These are phyloP conservation scores for Lenzites betulinus DNA, from an alignment of 768 basidiomycete genomes.

Conservation along the genomic window DNA sequence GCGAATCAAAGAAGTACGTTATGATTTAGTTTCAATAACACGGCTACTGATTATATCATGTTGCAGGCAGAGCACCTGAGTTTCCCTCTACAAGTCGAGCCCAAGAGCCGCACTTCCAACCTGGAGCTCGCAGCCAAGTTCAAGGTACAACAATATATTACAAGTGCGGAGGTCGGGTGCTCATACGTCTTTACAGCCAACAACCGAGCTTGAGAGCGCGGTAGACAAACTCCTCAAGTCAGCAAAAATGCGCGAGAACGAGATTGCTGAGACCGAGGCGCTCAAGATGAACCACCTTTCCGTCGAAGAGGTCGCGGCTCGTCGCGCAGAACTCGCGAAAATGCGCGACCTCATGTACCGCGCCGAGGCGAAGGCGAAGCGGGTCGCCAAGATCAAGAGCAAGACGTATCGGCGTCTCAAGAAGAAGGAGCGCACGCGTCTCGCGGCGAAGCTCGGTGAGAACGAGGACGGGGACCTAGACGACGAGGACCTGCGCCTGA, in stretches of 20 bases:
- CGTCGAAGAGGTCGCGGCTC: conserved; percentile 82
- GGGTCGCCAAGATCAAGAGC: conserved; percentile 94
- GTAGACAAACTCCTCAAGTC: conserved; percentile 79
- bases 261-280: conserved; percentile 79
- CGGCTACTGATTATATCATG: background rate
- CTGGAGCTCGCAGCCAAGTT: conserved; percentile 82
- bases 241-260: conserved; percentile 82
- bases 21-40: too few relatives aligned
- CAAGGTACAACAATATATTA: conserved; percentile 49
- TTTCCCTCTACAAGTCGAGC: conserved; percentile 77
- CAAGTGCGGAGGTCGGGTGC: background rate
- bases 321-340: conserved; percentile 78
- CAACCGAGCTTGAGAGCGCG: conserved; percentile 81
- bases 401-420: conserved; percentile 88
- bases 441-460: conserved; percentile 47
- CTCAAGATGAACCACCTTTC: conserved; percentile 80
- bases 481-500: conserved; percentile 55
- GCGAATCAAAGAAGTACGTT: conserved; percentile 77
- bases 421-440: conserved; percentile 72
- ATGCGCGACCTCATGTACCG: conserved; percentile 95
- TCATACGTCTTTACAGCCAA: conserved; percentile 52
- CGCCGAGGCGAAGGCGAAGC: conserved; percentile 86
- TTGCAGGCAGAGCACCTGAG: conserved; percentile 80
- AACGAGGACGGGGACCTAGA: conserved; percentile 53
- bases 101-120: conserved; percentile 60